phyloP scores from a whole-genome alignment of 129 eudicot genomes.

The Saussurea involucrata region DNA sequence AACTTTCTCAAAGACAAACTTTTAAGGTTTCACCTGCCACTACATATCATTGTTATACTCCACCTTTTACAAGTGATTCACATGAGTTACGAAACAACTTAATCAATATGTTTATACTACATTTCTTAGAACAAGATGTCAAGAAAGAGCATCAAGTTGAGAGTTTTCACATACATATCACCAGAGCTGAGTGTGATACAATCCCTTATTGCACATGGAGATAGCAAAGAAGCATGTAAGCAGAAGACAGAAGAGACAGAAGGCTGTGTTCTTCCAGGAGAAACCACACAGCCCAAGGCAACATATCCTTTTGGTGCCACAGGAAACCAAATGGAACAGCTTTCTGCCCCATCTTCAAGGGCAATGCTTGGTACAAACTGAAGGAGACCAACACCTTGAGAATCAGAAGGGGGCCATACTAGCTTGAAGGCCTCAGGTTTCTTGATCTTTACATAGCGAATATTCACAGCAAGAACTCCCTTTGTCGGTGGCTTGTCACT shows the following conservation, averaged over 20 bases:
- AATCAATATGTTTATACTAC: background rate
- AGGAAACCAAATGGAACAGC: conserved; percentile 94
- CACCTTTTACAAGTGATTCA: background rate
- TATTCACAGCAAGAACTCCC: conserved; percentile 93
- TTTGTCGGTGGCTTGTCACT: conserved; percentile 98
- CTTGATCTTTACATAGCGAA: conserved; percentile 77
- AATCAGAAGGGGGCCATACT: conserved; percentile 63
- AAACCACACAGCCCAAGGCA: conserved; percentile 94
- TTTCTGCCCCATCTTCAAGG: conserved; percentile 26
- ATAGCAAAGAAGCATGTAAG: conserved; percentile 66
- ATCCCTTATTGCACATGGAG: conserved; percentile 87
- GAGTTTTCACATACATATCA: conserved; percentile 46
- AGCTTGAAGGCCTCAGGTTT: conserved; percentile 76
- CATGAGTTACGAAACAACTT: background rate
- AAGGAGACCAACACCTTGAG: conserved; percentile 27
- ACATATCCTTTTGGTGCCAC: conserved; percentile 94
- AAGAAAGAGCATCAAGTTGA: background rate
- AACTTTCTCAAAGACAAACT: background rate
- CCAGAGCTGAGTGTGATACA: conserved; percentile 51
- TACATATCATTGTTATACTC: background rate
- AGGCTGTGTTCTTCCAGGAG: conserved; percentile 74
- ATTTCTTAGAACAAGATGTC: background rate
- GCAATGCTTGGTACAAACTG: conserved; percentile 13
- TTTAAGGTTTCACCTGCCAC: background rate
- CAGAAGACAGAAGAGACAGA: conserved; percentile 74